A percentile compares a stretch with the other conserved stretches of the same genome.
Conservation (phyloP, 331 rosid species). For the Malus hybrid region DNA sequence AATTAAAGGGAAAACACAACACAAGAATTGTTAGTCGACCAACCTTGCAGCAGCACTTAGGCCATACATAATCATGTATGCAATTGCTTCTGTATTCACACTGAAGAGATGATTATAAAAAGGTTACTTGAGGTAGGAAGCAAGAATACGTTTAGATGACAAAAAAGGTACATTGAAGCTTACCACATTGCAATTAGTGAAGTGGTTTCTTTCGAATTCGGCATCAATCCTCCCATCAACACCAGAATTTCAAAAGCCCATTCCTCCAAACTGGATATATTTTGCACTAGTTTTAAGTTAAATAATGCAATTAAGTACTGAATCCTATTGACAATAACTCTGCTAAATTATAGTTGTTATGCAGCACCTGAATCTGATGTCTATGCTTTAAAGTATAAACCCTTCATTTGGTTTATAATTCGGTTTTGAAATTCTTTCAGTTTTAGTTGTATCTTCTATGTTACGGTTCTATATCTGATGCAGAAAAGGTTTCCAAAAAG, state of each 20-base stretch:
- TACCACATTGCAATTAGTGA: conserved; percentile 91
- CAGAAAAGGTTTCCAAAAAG: not conserved
- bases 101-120: conserved; percentile 21
- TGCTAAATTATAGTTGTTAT: not conserved
- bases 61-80: conserved; percentile 62
- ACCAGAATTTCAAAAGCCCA: conserved; percentile 89
- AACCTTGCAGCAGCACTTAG: conserved; percentile 88
- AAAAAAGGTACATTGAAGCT: not conserved
- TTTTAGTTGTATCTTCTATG: not conserved
- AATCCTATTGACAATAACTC: not conserved
- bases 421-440: not conserved
- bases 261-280: conserved; percentile 60
- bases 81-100: conserved; percentile 57
- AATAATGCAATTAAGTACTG: not conserved
- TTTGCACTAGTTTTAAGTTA: not conserved
- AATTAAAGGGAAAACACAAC: not conserved
- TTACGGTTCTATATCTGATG: not conserved
- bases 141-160: not conserved
- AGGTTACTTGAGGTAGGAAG: not conserved
- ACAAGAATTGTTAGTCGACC: not conserved
- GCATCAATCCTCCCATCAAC: conserved; percentile 68
- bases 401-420: not conserved
- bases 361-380: not conserved
- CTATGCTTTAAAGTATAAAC: not conserved
- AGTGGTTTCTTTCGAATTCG: conserved; percentile 55